Base-by-base conservation (phyloP, 768 basidiomycete species). In the Tylopilus subfusipes region DNA sequence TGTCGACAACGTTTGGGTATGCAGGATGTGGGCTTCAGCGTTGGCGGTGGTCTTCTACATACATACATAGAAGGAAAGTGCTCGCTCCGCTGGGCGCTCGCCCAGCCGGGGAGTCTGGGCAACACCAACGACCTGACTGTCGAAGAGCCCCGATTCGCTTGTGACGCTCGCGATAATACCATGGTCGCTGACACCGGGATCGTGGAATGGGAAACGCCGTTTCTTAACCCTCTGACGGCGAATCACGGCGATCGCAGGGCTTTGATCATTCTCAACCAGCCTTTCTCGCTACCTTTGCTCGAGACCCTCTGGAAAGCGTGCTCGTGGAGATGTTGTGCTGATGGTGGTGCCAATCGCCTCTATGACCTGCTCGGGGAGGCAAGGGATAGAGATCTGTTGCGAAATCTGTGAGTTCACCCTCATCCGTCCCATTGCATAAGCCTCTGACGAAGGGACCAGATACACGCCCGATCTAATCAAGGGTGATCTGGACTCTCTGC, bases 401-500 rank as follows among this genome's bases (percentile, higher is more conserved):
- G 52, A 25, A 43, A 44, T 13, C 14, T 48, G 67, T 68, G 48
- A 52, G 65, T 16, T 14, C 13, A 3, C 21, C 14, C n/a, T 42
- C n/a, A 5, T 45, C 44, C 25, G 10, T 34, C 6, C 24, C 19
- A 4, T 27, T 44, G 44, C 44, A 3, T 24, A 24, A 22, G 47
- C 25, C 12, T 48, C 48, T 50, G 19, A 59, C 42, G 42, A 33
- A 50, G 48, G 9, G 12, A n/a, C n/a, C 40, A 91, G 90, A 18
- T 93, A 81, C 66, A 66, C 86, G 6, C 97, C 97, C 0, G 81
- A 94, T 66, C 69, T 96, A 21, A 88, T 99, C 64, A 95, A 91
- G 69, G 97, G 96, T 25, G 97, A 99, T 69, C 70, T 98, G 27
- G 97, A 98, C 68, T 98, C 94, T 10, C 65, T 97, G 39, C 78